Evolutionary conservation across 768 basidiomycete species (phyloP).

Genomic region (Lactifluus rugatus): DNA sequence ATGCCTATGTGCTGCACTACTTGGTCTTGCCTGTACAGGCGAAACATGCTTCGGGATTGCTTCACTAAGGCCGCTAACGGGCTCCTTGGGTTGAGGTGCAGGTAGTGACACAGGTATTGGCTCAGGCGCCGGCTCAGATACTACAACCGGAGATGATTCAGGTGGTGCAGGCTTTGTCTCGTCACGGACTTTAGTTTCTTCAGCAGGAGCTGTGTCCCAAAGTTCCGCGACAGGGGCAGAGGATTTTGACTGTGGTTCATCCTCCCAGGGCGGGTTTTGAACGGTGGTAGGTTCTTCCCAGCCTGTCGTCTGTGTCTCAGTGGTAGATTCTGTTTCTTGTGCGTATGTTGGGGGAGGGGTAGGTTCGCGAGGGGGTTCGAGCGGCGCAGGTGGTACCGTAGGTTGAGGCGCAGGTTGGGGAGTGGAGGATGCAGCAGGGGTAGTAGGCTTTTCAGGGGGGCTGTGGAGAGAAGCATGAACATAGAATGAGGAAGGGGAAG

Average conservation of each 20-base stretch:
- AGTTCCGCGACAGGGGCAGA: conserved; percentile 28
- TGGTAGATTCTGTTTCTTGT: conserved; percentile 29
- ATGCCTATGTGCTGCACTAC: conserved; percentile 43
- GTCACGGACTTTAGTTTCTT: conserved; percentile 6
- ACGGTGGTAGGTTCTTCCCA: conserved; percentile 72
- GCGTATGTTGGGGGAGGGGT: conserved; percentile 15
- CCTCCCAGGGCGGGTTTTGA: conserved; percentile 62
- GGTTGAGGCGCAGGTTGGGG: conserved; percentile 22
- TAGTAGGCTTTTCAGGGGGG: conserved; percentile 54
- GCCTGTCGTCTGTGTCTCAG: conserved; percentile 25
- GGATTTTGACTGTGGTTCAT: conserved; percentile 42
- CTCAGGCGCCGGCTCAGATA: conserved; percentile 26
- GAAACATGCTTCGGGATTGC: conserved; percentile 28
- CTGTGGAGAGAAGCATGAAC: conserved; percentile 28
- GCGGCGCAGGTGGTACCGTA: conserved; percentile 19
- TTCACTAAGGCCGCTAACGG: conserved; percentile 20
- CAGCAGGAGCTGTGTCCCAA: conserved; percentile 22
- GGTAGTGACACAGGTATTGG: conserved; percentile 23
- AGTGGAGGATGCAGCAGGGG: conserved; percentile 29
- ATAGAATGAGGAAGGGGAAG: background rate
- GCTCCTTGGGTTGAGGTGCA: conserved; percentile 21
- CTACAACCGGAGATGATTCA: background rate
- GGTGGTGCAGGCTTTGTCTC: conserved; percentile 10
- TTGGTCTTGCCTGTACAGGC: conserved; percentile 41
- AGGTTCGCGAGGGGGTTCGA: conserved; percentile 20